A percentile compares a stretch with the other conserved stretches of the same genome.
Evolutionary conservation across 116 monocot species (phyloP).

Genomic region (Phalaenopsis hybrid): DNA sequence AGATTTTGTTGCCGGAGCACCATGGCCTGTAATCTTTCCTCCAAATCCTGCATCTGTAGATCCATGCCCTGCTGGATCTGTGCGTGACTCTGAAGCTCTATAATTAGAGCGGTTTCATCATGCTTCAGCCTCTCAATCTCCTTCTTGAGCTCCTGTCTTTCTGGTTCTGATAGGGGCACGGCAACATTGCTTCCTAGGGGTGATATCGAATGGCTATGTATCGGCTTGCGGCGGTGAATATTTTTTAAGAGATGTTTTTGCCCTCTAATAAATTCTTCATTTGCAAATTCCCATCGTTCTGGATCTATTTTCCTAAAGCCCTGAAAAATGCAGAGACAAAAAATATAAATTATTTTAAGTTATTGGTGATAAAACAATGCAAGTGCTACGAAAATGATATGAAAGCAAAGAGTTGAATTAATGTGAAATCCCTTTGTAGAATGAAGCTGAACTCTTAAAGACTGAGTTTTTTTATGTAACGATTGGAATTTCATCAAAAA

Average conservation of each 20-base stretch:
- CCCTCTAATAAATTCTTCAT: constrained; percentile 88
- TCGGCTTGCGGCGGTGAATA: constrained; percentile 83
- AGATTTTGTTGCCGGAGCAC: constrained; percentile 42
- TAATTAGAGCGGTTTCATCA: constrained; percentile 39
- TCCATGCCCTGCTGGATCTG: constrained; percentile 47
- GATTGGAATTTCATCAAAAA: too few relatives aligned
- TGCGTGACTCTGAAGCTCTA: constrained; percentile 51
- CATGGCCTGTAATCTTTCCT: constrained; percentile 44
- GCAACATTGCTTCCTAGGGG: constrained; percentile 2
- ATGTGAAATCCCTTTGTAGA: too few relatives aligned
- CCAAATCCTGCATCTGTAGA: constrained; percentile 49
- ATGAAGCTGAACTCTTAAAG: too few relatives aligned
- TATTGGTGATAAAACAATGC: neutral
- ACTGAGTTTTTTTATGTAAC: too few relatives aligned
- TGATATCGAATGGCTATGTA: constrained; percentile 65
- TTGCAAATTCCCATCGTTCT: constrained; percentile 88
- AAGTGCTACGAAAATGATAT: neutral
- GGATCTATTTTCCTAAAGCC: constrained; percentile 96
- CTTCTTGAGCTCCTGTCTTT: constrained; percentile 58
- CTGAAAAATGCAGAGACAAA: constrained; percentile 14
- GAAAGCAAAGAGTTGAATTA: too few relatives aligned
- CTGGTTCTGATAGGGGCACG: constrained; percentile 37
- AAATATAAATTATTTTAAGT: neutral
- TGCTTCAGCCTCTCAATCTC: constrained; percentile 53
- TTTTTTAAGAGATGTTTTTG: constrained; percentile 64